Evolutionary conservation across 2,329 filamentous ascomycete species (phyloP).

Genomic region (Pseudodiploospora longispora): DNA sequence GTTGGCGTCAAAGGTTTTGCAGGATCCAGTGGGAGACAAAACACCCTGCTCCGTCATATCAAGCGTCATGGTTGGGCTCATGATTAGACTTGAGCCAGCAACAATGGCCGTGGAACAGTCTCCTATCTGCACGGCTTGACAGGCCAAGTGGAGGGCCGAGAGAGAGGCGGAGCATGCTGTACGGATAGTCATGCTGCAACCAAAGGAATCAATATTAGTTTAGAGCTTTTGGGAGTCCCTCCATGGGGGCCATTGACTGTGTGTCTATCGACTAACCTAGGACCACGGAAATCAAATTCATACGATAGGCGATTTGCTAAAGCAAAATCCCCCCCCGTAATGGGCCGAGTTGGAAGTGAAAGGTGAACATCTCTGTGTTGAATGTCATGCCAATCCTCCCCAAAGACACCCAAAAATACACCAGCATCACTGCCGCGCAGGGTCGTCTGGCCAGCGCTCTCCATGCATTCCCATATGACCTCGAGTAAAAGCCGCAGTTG

Average conservation of each 20-base stretch:
- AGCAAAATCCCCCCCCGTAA: conserved; percentile 17
- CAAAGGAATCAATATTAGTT: not conserved
- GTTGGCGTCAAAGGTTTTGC: conserved; percentile 31
- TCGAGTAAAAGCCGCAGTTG: conserved; percentile 20
- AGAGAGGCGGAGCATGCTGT: conserved; percentile 32
- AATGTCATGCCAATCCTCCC: conserved; percentile 18
- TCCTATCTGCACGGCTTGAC: conserved; percentile 17
- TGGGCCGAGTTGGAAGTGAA: conserved; percentile 13
- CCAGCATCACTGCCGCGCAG: conserved; percentile 19
- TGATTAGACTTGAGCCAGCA: conserved; percentile 22
- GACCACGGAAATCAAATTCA: conserved; percentile 24
- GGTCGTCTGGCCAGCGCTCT: conserved; percentile 17
- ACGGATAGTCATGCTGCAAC: conserved; percentile 19
- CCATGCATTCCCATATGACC: conserved; percentile 19
- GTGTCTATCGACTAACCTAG: conserved; percentile 14
- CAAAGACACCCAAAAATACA: conserved; percentile 21
- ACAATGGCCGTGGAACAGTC: conserved; percentile 22
- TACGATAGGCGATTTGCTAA: conserved; percentile 25
- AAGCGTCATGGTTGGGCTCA: conserved; percentile 16
- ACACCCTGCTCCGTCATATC: conserved; percentile 27
- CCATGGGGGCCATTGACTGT: not conserved
- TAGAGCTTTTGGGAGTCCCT: not conserved
- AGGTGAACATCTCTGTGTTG: conserved; percentile 13
- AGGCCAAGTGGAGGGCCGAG: conserved; percentile 27
- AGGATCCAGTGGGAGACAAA: conserved; percentile 24